These are phyloP conservation scores for Ambrosia trifida DNA, from an alignment of 129 eudicot species.

Conservation along the genomic window DNA sequence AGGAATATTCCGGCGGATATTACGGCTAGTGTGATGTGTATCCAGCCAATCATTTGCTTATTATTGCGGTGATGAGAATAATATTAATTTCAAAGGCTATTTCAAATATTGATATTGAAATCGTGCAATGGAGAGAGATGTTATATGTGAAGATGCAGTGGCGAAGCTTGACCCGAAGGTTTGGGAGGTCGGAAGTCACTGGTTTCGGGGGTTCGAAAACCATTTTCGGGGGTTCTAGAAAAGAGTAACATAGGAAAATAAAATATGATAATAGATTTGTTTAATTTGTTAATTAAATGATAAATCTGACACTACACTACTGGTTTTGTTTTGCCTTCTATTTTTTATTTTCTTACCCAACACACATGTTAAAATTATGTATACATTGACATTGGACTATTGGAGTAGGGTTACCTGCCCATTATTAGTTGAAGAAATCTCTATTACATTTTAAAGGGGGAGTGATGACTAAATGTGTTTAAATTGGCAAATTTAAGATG, in stretches of 20 bases:
- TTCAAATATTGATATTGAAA: not conserved
- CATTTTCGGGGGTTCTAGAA: slow-evolving; percentile 21
- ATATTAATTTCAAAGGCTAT: too few relatives aligned
- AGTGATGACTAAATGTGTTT: too few relatives aligned
- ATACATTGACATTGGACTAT: not conserved
- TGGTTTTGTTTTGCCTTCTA: not conserved
- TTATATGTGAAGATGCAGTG: slow-evolving; percentile 40
- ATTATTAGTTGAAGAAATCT: not conserved
- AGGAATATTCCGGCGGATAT: slow-evolving; percentile 33
- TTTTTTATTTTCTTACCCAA: not conserved
- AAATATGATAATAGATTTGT: not conserved
- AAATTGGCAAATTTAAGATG: too few relatives aligned
- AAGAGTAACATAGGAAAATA: slow-evolving; percentile 9
- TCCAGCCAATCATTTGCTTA: slow-evolving; percentile 32
- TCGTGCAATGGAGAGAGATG: slow-evolving; percentile 10
- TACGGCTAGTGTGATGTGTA: slow-evolving; percentile 35
- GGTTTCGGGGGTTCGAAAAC: too few relatives aligned
- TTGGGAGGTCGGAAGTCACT: not conserved
- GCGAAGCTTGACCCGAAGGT: too few relatives aligned
- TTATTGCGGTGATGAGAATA: slow-evolving; percentile 1
- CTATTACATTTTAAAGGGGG: too few relatives aligned
- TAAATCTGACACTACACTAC: not conserved
- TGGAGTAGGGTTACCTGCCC: slow-evolving; percentile 7
- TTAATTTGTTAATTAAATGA: not conserved
- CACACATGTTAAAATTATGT: not conserved